Evolutionary conservation across 208 protist species (phyloP).

Genomic region (Crithidia acanthocephali): DNA sequence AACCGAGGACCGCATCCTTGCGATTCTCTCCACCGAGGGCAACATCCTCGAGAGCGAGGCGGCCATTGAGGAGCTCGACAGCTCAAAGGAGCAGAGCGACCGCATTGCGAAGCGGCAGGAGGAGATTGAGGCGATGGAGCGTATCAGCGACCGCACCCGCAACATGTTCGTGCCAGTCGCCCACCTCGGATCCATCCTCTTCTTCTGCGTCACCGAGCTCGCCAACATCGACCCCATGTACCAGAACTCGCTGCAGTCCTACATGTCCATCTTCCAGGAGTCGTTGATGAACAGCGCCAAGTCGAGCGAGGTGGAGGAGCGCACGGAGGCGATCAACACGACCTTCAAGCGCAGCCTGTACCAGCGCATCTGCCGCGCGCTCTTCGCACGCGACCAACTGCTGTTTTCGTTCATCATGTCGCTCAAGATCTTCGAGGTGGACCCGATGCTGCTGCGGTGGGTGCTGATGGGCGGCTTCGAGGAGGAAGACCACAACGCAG

Average conservation of each 20-base stretch:
- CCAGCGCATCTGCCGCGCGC: conserved; percentile 88
- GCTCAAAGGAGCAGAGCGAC: conserved; percentile 95
- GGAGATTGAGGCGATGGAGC: conserved; percentile 97
- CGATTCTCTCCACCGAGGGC: conserved; percentile 86
- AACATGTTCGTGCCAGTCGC: conserved; percentile 96
- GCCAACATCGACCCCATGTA: conserved; percentile 98
- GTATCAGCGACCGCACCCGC: conserved; percentile 96
- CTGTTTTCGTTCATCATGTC: conserved; percentile 96
- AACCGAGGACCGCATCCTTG: conserved; percentile 93
- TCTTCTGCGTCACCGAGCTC: conserved; percentile 98
- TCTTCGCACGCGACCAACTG: conserved; percentile 95
- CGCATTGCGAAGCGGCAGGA: conserved; percentile 94
- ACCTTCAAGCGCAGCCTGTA: conserved; percentile 92
- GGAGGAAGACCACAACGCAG: conserved; percentile 33
- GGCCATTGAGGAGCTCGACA: conserved; percentile 94
- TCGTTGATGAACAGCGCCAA: conserved; percentile 83
- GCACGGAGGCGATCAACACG: conserved; percentile 81
- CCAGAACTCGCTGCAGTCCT: conserved; percentile 97
- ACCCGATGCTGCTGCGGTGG: conserved; percentile 90
- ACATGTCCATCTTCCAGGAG: conserved; percentile 96
- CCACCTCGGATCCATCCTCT: conserved; percentile 94
- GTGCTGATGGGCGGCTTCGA: conserved; percentile 92
- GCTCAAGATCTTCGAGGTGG: conserved; percentile 91
- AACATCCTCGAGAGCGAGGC: conserved; percentile 96
- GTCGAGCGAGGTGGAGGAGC: conserved; percentile 75